Conservation (phyloP, 805 yeast species). For the Kodamaea hsintzibuensis region DNA sequence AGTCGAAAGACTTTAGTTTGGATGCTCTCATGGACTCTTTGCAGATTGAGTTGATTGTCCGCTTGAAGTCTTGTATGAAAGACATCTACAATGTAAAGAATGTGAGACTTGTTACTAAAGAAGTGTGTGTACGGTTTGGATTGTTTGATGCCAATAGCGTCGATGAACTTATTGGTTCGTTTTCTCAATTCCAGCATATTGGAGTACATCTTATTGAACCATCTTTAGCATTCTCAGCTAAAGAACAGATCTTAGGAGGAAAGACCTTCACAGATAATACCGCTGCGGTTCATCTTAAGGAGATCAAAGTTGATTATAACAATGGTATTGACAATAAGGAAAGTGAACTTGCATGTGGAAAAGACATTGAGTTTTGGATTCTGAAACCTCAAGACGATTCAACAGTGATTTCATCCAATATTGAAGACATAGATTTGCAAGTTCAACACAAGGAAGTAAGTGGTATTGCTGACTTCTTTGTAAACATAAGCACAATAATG, state of each 20-base stretch:
- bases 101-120: conserved; percentile 50
- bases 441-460: conserved; percentile 22
- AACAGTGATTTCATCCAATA: conserved; percentile 18
- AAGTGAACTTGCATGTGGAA: conserved; percentile 10
- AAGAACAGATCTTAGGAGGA: conserved; percentile 12
- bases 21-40: conserved; percentile 60
- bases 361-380: conserved; percentile 41
- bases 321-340: not conserved
- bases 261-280: conserved; percentile 13
- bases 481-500: conserved; percentile 12
- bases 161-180: not conserved
- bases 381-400: conserved; percentile 19
- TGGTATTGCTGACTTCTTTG: conserved; percentile 23
- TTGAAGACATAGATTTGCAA: conserved; percentile 20
- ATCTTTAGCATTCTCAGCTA: conserved; percentile 31
- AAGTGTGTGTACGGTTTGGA: conserved; percentile 32
- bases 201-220: conserved; percentile 28
- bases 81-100: conserved; percentile 40
- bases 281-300: conserved; percentile 35
- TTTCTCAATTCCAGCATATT: conserved; percentile 8
- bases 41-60: conserved; percentile 57
- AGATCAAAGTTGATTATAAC: conserved; percentile 10
- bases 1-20: conserved; percentile 38
- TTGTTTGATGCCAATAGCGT: conserved; percentile 17
- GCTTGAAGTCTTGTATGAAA: conserved; percentile 36